Percentiles rank a stretch among this genome's conserved stretches.
These are phyloP conservation scores for Leptographium flavum DNA, from an alignment of 2,329 filamentous ascomycete genomes.

Conservation along the genomic window DNA sequence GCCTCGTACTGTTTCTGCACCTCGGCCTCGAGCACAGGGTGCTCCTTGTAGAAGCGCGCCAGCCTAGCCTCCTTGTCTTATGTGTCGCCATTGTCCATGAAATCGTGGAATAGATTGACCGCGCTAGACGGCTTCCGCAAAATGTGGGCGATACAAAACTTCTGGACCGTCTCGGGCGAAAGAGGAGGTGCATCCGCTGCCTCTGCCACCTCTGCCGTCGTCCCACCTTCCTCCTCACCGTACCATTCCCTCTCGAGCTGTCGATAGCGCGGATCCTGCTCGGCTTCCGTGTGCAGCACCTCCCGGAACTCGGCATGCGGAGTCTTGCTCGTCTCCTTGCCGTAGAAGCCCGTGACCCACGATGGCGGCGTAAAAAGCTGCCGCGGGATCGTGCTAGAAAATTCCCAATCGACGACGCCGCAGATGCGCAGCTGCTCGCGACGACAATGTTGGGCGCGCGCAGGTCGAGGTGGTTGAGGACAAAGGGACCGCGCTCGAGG, in stretches of 20 bases:
- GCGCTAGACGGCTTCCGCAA: no score
- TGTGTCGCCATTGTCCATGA: no score
- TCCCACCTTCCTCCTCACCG: background rate
- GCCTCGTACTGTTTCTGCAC: no score
- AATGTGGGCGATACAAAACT: no score
- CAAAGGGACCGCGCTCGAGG: background rate
- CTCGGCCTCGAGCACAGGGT: no score
- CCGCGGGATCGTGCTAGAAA: background rate
- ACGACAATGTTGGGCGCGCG: background rate
- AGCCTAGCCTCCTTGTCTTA: no score
- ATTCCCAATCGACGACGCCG: slow-evolving; percentile 1
- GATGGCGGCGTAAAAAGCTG: slow-evolving; percentile 1
- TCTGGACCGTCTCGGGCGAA: no score
- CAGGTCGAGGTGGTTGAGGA: background rate
- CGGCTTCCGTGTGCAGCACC: background rate
- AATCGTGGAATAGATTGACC: no score
- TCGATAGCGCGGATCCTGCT: background rate
- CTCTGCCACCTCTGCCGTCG: no score
- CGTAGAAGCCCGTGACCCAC: background rate
- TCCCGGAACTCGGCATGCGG: background rate
- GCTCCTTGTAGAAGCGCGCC: no score
- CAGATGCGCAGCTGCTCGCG: background rate
- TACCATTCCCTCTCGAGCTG: background rate
- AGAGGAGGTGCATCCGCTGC: no score
- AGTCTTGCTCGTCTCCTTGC: background rate